These are phyloP conservation scores for Suillus hirtellus DNA, from an alignment of 768 basidiomycete genomes.

Conservation along the genomic window DNA sequence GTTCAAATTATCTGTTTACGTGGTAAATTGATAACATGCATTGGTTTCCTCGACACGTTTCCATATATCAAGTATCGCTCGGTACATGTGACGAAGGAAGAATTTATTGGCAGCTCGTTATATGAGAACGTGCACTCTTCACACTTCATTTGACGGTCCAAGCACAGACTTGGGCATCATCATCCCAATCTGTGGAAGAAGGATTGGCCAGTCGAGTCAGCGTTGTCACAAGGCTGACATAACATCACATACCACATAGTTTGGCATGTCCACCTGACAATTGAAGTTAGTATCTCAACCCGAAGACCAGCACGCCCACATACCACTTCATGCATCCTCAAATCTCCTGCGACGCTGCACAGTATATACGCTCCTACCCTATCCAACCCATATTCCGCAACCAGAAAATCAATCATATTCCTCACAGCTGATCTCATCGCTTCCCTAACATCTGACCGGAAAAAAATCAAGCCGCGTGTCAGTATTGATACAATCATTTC, in stretches of 20 bases:
- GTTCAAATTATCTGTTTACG: not conserved
- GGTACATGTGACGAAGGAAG: not conserved
- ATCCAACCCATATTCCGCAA: conserved; percentile 41
- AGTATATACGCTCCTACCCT: conserved; percentile 60
- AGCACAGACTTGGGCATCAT: conserved; percentile 53
- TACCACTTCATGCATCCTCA: conserved; percentile 63
- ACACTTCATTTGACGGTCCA: conserved; percentile 10
- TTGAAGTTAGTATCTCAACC: conserved; percentile 3
- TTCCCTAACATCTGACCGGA: conserved; percentile 44
- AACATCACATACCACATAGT: conserved; percentile 50
- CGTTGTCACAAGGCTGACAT: not conserved
- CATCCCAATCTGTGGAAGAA: conserved; percentile 48
- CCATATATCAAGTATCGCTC: not conserved
- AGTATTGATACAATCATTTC: not conserved
- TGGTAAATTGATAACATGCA: no score
- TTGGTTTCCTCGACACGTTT: not conserved
- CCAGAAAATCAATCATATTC: conserved; percentile 56
- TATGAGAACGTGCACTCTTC: not conserved
- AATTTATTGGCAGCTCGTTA: not conserved
- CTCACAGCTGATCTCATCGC: conserved; percentile 57
- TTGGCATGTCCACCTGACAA: conserved; percentile 62
- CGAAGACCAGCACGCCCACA: conserved; percentile 8
- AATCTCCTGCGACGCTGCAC: conserved; percentile 59
- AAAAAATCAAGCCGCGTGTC: not conserved
- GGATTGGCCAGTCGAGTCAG: not conserved